Evolutionary conservation across 805 yeast genomes (phyloP), one percentile per base, ranked within the genome.

Genomic region (Saccharomyces jurei): DNA sequence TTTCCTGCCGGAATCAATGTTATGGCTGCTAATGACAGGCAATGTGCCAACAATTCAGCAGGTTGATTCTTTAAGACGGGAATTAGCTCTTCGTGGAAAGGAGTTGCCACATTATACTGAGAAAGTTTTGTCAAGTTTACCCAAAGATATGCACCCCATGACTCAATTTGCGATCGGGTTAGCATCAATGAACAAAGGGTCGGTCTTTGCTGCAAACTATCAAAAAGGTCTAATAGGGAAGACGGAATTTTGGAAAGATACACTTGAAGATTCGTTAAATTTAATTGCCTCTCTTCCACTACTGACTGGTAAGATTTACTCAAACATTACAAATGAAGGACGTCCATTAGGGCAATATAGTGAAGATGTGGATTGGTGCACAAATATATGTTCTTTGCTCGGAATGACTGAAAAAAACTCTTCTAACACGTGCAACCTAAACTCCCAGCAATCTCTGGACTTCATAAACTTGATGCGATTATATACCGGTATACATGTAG

Each of bases 11-110:
- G 89, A 83, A 70, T 80, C 85, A 52, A 82, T 86, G 81, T 79
- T 86, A 69, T 87, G 92, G 92, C 81, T 81, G 64, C 74, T 86
- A 60, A 75, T 87, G 68, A 86, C 91, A 47, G 92, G 92, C 46
- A 78, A 83, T 70, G 77, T 81, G 55, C 92, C 94, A 59, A 65
- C 87, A 31, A 78, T 65, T 41, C 77, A 76, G 48, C 87, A 87
- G 68, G 78, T 82, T 60, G 73, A 76, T 58, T 77, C 74, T 48
- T 74, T 86, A 56, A 76, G 82, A 46, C 76, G 73, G 60, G 87
- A 83, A 62, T 75, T 86, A 59, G 89, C 87, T 52, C 78, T 80
- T 28, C 79, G 83, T 67, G 84, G 48, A 28, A 50, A 28, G 6
- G 78, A 77, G 51, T 74, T 86, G 60, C 94, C 94, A 56, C 79